Evolutionary conservation across 352 stramenopile species (phyloP).

Genomic region (Blastocystis sp.): DNA sequence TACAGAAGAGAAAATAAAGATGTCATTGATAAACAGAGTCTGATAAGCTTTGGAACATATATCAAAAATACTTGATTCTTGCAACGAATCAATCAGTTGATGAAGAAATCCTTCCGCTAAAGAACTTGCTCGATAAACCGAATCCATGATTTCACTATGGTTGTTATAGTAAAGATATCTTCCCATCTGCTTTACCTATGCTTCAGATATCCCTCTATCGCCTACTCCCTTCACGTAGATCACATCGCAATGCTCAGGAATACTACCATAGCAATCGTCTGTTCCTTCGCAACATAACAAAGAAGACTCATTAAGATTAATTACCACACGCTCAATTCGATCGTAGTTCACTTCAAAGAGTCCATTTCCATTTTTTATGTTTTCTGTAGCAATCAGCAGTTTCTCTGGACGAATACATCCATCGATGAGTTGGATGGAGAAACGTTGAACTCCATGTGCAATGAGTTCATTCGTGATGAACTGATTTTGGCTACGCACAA

Average conservation of each 20-base stretch:
- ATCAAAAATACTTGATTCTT: background rate
- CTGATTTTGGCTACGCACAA: background rate
- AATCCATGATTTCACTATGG: background rate
- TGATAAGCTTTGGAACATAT: background rate
- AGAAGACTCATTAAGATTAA: background rate
- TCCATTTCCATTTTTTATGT: background rate
- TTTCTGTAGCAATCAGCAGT: background rate
- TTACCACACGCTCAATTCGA: background rate
- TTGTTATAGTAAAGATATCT: background rate
- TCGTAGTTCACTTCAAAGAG: conserved; percentile 13
- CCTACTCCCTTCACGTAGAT: conserved; percentile 16
- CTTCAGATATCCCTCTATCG: background rate
- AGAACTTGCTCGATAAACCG: background rate
- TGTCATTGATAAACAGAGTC: background rate
- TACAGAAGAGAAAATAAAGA: background rate
- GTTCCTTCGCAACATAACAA: background rate
- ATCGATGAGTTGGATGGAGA: background rate
- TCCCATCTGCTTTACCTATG: background rate
- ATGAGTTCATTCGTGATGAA: background rate
- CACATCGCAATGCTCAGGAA: background rate
- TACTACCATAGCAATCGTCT: background rate
- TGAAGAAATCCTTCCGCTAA: background rate
- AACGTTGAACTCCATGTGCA: background rate
- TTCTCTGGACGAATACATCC: background rate
- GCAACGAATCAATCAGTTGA: background rate